phyloP scores from a whole-genome alignment of 257 asterid species.

The Paulownia fortunei region DNA sequence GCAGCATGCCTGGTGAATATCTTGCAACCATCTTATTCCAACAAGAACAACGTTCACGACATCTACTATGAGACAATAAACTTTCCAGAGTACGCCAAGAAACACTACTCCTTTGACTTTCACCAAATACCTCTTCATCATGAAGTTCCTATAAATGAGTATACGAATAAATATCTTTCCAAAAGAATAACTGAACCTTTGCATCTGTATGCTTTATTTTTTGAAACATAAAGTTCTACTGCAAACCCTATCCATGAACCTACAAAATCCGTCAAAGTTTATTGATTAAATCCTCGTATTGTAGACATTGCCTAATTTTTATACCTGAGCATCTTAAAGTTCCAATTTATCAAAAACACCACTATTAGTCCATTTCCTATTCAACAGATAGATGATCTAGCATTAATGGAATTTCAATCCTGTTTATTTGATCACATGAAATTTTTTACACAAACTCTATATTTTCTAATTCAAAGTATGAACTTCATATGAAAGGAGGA shows the following conservation, averaged over 20 bases:
- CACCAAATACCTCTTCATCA: neutral
- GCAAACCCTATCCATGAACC: neutral
- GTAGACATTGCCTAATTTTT: neutral
- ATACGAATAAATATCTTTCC: neutral
- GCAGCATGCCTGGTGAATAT: neutral
- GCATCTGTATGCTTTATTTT: conserved; percentile 2
- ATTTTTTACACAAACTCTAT: neutral
- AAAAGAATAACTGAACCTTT: neutral
- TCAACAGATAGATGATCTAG: neutral
- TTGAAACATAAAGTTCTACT: neutral
- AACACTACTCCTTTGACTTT: neutral
- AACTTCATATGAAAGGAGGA: neutral
- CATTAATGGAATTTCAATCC: neutral
- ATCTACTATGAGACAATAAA: conserved; percentile 6
- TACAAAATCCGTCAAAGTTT: neutral
- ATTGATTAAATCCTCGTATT: neutral
- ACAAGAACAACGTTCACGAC: neutral
- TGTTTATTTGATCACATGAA: neutral
- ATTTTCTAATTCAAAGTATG: neutral
- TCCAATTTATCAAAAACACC: neutral
- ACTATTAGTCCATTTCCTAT: neutral
- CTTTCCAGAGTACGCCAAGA: conserved; percentile 6
- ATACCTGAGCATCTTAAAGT: neutral
- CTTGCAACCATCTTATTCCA: neutral
- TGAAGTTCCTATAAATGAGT: neutral